Evolutionary conservation across 345 rosid genomes (phyloP).

Genomic region (Pugionium dolabratum): DNA sequence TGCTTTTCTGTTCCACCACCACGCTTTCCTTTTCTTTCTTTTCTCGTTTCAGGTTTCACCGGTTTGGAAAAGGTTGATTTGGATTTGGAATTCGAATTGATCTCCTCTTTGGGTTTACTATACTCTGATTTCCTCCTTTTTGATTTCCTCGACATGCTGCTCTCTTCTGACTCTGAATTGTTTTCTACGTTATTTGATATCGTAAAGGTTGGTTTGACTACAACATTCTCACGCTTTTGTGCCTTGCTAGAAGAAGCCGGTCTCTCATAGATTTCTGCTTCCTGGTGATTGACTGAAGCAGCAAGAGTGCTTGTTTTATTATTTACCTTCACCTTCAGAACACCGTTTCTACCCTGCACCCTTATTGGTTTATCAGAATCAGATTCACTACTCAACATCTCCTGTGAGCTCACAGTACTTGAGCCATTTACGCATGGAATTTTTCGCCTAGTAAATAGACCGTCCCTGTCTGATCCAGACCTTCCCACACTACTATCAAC

Average conservation of each 20-base stretch:
- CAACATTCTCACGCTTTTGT: constrained; percentile 43
- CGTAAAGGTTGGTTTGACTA: constrained; percentile 41
- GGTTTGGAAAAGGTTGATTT: constrained; percentile 47
- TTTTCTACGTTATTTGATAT: constrained; percentile 44
- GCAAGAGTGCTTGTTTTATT: constrained; percentile 41
- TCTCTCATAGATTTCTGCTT: constrained; percentile 47
- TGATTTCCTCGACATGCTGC: constrained; percentile 48
- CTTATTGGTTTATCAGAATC: constrained; percentile 66
- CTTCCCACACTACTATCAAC: constrained; percentile 50
- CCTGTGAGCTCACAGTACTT: constrained; percentile 42
- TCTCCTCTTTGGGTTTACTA: constrained; percentile 39
- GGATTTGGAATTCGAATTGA: constrained; percentile 35
- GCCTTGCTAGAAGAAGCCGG: constrained; percentile 39
- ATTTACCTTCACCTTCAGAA: constrained; percentile 79
- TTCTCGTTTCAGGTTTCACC: constrained; percentile 36
- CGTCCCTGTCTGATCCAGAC: constrained; percentile 57
- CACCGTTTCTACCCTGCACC: constrained; percentile 97
- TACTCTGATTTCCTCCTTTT: constrained; percentile 43
- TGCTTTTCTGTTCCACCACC: constrained; percentile 97
- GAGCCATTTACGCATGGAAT: constrained; percentile 45
- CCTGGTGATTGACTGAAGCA: constrained; percentile 43
- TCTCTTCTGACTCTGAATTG: constrained; percentile 57
- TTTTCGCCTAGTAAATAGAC: constrained; percentile 51
- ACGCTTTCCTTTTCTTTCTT: constrained; percentile 68
- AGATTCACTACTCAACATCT: constrained; percentile 45